Base-by-base conservation (phyloP, 176 grass and related monocot genomes). In the Aegilops bicornis region DNA sequence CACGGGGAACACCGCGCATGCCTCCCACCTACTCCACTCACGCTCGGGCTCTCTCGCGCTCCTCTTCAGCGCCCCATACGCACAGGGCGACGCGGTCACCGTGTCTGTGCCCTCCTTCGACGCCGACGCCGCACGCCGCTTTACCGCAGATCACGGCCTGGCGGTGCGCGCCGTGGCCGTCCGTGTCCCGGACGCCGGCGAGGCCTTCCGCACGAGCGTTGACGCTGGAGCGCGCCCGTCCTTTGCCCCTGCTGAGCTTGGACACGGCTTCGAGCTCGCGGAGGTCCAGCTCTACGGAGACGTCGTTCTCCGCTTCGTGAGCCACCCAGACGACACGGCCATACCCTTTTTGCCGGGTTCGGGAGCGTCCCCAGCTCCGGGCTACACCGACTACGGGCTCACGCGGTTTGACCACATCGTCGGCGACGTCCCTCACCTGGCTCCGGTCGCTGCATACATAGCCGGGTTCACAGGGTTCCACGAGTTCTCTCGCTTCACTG, bases 201-300 rank as follows among this genome's bases (percentile, higher is more conserved):
- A 84, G 60, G 91, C 95, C 25, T 98, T 93, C 90, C 87, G 69
- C 19, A 54, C 39, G 39, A 95, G 92, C 84, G 89, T 98, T 22
- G 80, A 80, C 35, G 86, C 81, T 27, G 95, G 95, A 3, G 95
- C 95, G 11, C 86, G 89, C 40, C 91, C 91, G 32, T 86, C 89
- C 23, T 98, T 95, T 37, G 59, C 80, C 29, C 95, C 95, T 3
- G 86, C 43, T 33, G 83, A 91, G 10, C 91, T 95, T 16, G 89
- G 93, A 25, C 72, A 58, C 8, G 96, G 93, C 5, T 98, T 95
- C 78, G 81, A 63, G 75, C 81, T 98, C 30, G 50, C 96, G 6
- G 96, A 98, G 91, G 89, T 98, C 19, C 88, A 94, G 87, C 87
- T 98, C 17, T 98, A 91, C 22, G 93, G 96, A 2, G 90, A 98